A percentile compares a stretch with the other conserved stretches of the same genome.
phyloP scores from a whole-genome alignment of 257 asterid genomes.

The Lavandula angustifolia region DNA sequence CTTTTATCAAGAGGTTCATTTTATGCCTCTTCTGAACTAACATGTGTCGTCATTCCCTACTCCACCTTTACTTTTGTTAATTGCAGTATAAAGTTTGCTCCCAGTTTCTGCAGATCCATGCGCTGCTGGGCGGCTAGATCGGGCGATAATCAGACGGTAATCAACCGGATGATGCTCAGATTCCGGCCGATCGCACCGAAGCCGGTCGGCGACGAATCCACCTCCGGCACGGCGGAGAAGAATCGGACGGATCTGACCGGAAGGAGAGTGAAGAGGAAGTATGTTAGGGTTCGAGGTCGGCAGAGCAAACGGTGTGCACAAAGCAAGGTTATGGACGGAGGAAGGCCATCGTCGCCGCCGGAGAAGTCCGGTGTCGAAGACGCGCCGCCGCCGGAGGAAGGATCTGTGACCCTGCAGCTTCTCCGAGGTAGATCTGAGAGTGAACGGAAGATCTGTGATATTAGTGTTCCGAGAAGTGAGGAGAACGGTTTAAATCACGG shows the following conservation, averaged over 20 bases:
- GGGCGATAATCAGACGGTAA: conserved; percentile 4
- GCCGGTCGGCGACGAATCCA: conserved; percentile 35
- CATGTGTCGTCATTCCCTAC: conserved; percentile 40
- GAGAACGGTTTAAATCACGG: not conserved
- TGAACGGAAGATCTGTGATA: conserved; percentile 1
- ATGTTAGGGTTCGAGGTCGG: conserved; percentile 45
- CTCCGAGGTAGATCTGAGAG: conserved; percentile 45
- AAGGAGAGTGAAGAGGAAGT: conserved; percentile 48
- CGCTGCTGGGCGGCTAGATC: conserved; percentile 21
- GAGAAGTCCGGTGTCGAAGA: conserved; percentile 27
- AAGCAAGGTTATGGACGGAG: conserved; percentile 2
- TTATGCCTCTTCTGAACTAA: conserved; percentile 14
- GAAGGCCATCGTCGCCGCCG: conserved; percentile 24
- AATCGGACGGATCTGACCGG: conserved; percentile 15
- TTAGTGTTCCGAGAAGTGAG: not conserved
- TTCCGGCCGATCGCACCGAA: conserved; percentile 66
- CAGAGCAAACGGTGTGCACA: conserved; percentile 18
- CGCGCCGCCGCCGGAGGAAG: conserved; percentile 25
- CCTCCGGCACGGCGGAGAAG: conserved; percentile 25
- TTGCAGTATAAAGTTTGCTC: conserved; percentile 10
- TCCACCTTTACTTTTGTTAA: conserved; percentile 24
- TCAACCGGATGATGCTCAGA: conserved; percentile 43
- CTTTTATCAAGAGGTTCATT: conserved; percentile 10
- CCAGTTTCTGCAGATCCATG: conserved; percentile 27
- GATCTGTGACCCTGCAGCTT: conserved; percentile 42